Percentiles rank a stretch among this genome's conserved stretches.
phyloP scores from a whole-genome alignment of 768 basidiomycete genomes.

The Boletus vinaceobasis region DNA sequence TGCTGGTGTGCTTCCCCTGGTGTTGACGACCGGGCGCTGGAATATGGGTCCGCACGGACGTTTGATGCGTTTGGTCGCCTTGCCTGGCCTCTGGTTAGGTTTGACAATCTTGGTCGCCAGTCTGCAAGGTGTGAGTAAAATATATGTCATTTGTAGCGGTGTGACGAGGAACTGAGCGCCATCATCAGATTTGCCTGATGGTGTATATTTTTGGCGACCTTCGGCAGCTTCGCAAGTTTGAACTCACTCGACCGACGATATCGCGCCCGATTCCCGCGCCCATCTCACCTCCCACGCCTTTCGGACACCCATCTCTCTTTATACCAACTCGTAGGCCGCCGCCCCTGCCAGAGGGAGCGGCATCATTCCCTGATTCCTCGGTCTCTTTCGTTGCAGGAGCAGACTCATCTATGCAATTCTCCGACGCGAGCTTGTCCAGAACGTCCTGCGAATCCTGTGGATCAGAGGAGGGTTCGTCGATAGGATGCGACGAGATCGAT shows the following conservation, averaged over 20 bases:
- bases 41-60: constrained; percentile 33
- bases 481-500: constrained; percentile 25
- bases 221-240: constrained; percentile 73
- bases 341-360: neutral
- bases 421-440: constrained; percentile 1
- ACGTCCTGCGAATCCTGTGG: constrained; percentile 20
- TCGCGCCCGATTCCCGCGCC: constrained; percentile 38
- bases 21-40: constrained; percentile 43
- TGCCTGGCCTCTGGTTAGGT: constrained; percentile 72
- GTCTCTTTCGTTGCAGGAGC: constrained; percentile 2
- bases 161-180: neutral
- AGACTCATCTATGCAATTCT: constrained; percentile 4
- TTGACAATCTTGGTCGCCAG: constrained; percentile 59
- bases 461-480: constrained; percentile 14
- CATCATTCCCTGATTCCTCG: constrained; percentile 10
- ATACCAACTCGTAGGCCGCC: constrained; percentile 8
- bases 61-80: constrained; percentile 55
- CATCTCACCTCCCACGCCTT: constrained; percentile 15
- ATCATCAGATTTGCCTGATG: constrained; percentile 54
- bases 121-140: constrained; percentile 54
- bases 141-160: neutral
- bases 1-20: constrained; percentile 50
- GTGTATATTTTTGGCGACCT: constrained; percentile 80
- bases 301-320: neutral
- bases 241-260: constrained; percentile 67